phyloP scores from a whole-genome alignment of 805 yeast species.

The Isabelozyma rhagii region DNA sequence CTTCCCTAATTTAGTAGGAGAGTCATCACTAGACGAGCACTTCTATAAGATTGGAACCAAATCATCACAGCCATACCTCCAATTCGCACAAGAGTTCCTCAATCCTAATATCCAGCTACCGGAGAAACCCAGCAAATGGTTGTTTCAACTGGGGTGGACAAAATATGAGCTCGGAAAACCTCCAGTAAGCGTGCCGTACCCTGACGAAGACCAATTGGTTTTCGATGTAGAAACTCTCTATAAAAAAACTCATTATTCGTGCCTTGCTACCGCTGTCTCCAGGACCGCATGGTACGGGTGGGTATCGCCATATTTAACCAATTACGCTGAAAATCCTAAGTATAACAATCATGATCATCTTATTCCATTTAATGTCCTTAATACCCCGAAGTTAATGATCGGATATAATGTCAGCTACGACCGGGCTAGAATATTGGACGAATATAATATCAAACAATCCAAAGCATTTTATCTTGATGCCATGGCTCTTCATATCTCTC shows the following conservation, averaged over 20 bases:
- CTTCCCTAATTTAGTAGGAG: slow-evolving; percentile 74
- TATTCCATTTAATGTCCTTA: slow-evolving; percentile 64
- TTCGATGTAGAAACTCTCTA: slow-evolving; percentile 91
- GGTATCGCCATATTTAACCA: slow-evolving; percentile 82
- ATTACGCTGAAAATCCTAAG: slow-evolving; percentile 38
- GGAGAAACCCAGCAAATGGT: slow-evolving; percentile 43
- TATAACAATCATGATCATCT: slow-evolving; percentile 52
- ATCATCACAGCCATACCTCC: slow-evolving; percentile 58
- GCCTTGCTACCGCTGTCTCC: slow-evolving; percentile 78
- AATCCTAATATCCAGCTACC: slow-evolving; percentile 24
- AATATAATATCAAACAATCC: slow-evolving; percentile 64
- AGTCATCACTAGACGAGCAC: slow-evolving; percentile 73
- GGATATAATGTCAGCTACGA: slow-evolving; percentile 94
- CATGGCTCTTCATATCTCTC: slow-evolving; percentile 88
- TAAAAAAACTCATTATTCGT: slow-evolving; percentile 68
- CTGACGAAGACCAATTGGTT: slow-evolving; percentile 67
- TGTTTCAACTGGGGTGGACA: slow-evolving; percentile 72
- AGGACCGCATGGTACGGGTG: slow-evolving; percentile 86
- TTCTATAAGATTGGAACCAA: slow-evolving; percentile 66
- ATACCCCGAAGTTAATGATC: slow-evolving; percentile 56
- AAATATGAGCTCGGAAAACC: slow-evolving; percentile 55
- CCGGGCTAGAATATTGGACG: slow-evolving; percentile 81
- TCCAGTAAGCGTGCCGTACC: slow-evolving; percentile 62
- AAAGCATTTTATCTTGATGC: slow-evolving; percentile 84
- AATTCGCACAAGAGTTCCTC: slow-evolving; percentile 46